Percentiles rank a stretch among this genome's conserved stretches.
phyloP scores from a whole-genome alignment of 2,329 filamentous ascomycete genomes.

The Lasiodiplodia gonubiensis region DNA sequence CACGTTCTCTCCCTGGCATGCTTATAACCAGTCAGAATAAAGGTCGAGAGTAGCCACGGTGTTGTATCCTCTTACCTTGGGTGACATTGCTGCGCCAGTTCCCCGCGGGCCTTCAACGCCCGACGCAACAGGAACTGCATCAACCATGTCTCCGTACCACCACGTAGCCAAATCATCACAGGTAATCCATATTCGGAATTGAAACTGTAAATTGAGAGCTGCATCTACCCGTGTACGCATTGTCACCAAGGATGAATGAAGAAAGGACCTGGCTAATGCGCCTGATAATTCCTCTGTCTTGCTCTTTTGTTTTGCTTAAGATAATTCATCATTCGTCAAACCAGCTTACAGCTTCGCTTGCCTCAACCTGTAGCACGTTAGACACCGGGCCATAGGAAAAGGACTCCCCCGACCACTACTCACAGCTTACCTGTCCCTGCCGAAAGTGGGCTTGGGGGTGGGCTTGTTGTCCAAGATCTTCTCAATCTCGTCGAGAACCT shows the following conservation, averaged over 20 bases:
- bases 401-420: neutral
- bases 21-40: too few relatives aligned
- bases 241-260: neutral
- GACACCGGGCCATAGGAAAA: neutral
- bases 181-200: too few relatives aligned
- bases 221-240: neutral
- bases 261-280: neutral
- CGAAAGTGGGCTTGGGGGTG: conserved; percentile 32
- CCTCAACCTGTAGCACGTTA: neutral
- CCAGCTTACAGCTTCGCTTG: conserved; percentile 11
- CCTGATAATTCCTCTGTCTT: neutral
- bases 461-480: conserved; percentile 48
- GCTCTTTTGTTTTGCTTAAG: neutral
- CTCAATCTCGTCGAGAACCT: conserved; percentile 49
- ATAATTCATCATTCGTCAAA: neutral
- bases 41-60: too few relatives aligned
- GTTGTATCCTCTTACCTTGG: too few relatives aligned
- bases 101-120: too few relatives aligned
- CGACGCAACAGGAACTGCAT: too few relatives aligned
- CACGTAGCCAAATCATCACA: too few relatives aligned
- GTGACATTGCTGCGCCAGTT: too few relatives aligned
- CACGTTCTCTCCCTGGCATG: too few relatives aligned
- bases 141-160: too few relatives aligned
- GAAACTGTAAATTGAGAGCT: neutral
- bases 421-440: conserved; percentile 32